Percentiles rank a stretch among this genome's conserved stretches.
Conservation (phyloP, 192 early-diverging fungal genomes). For the Mortierella hygrophila region DNA sequence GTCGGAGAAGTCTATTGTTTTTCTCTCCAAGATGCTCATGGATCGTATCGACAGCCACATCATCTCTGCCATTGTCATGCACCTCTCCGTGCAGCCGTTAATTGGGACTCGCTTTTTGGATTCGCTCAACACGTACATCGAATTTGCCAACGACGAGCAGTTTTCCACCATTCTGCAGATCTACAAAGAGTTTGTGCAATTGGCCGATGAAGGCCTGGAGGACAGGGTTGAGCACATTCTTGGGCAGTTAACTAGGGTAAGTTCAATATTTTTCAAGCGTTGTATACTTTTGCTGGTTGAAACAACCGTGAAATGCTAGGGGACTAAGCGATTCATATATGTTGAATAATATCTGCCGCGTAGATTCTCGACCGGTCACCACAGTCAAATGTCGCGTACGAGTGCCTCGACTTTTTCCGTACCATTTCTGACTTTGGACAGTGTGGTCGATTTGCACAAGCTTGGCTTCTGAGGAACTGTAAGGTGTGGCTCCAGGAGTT, state of each 20-base stretch:
- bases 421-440: constrained; percentile 43
- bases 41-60: constrained; percentile 33
- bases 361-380: constrained; percentile 44
- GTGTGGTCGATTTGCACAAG: constrained; percentile 41
- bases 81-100: constrained; percentile 24
- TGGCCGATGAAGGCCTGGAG: constrained; percentile 24
- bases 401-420: constrained; percentile 47
- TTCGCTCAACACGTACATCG: constrained; percentile 15
- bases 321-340: background rate
- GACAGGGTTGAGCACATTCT: constrained; percentile 32
- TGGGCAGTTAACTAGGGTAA: constrained; percentile 32
- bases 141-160: constrained; percentile 44
- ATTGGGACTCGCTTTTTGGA: constrained; percentile 29
- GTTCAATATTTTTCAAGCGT: background rate
- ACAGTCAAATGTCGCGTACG: constrained; percentile 31
- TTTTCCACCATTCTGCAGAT: constrained; percentile 36
- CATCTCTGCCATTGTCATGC: constrained; percentile 34
- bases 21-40: constrained; percentile 38
- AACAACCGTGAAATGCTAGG: background rate
- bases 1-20: constrained; percentile 11
- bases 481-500: constrained; percentile 41
- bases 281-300: background rate
- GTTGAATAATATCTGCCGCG: background rate
- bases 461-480: constrained; percentile 28
- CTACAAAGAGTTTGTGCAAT: constrained; percentile 36